Evolutionary conservation across 768 basidiomycete genomes (phyloP).

Genomic region (Epithele typhae): DNA sequence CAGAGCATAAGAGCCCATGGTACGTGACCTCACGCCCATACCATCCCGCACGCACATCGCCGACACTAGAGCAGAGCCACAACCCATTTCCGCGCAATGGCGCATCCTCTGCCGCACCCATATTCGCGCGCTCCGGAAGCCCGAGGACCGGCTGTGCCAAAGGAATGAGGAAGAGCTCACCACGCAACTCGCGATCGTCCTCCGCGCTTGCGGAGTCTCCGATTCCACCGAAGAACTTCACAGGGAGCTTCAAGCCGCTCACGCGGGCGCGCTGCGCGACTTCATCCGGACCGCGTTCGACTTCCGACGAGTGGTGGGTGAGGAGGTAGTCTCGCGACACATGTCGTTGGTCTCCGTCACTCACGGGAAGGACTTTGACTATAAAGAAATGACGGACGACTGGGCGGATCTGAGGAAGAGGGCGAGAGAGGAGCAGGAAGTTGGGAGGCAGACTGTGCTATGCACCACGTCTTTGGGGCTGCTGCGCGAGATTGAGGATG

Average conservation of each 20-base stretch:
- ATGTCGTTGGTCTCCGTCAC: background rate
- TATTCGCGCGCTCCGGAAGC: background rate
- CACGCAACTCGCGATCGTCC: background rate
- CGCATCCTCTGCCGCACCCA: constrained; percentile 6
- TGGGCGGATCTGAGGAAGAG: background rate
- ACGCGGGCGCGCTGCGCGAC: background rate
- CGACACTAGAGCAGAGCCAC: constrained; percentile 4
- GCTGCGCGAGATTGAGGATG: background rate
- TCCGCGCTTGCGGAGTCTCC: background rate
- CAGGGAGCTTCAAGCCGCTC: background rate
- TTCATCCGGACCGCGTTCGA: background rate
- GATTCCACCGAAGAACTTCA: background rate
- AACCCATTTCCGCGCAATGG: constrained; percentile 10
- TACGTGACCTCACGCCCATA: background rate
- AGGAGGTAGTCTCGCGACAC: constrained; percentile 6
- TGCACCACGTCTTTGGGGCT: constrained; percentile 9
- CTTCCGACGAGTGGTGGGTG: constrained; percentile 1
- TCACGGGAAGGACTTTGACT: background rate
- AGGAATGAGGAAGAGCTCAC: background rate
- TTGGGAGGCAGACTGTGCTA: background rate
- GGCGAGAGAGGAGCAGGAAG: too few relatives aligned
- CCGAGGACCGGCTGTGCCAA: background rate
- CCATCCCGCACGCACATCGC: background rate
- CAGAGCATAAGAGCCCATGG: background rate
- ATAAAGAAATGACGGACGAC: constrained; percentile 6